A percentile compares a stretch with the other conserved stretches of the same genome.
These are phyloP conservation scores for Termitomyces sp. DNA, from an alignment of 768 basidiomycete species.

Conservation along the genomic window DNA sequence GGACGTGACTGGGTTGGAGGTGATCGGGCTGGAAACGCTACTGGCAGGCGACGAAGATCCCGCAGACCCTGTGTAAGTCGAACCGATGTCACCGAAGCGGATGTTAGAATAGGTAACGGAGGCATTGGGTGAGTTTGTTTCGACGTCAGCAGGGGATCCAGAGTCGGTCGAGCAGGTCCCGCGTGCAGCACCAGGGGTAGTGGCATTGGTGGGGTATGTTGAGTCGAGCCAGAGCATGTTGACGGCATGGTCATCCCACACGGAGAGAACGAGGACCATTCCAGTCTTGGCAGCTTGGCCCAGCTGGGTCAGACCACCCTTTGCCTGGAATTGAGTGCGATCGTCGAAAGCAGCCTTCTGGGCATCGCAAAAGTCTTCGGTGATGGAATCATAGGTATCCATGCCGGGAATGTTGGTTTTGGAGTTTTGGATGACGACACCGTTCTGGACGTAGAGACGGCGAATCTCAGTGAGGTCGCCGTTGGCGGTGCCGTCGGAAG, in stretches of 20 bases:
- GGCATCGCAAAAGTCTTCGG: constrained; percentile 41
- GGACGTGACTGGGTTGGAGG: background rate
- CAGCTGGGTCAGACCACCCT: constrained; percentile 37
- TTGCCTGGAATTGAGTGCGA: constrained; percentile 37
- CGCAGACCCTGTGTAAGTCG: constrained; percentile 6
- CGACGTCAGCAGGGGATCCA: constrained; percentile 42
- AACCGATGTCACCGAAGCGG: constrained; percentile 43
- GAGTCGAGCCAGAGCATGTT: constrained; percentile 58
- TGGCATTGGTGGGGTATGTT: constrained; percentile 41
- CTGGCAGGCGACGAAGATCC: background rate
- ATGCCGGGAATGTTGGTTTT: constrained; percentile 42
- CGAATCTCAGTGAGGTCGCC: constrained; percentile 51
- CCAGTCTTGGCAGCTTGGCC: constrained; percentile 33
- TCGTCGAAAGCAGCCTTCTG: constrained; percentile 48
- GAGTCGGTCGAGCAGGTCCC: constrained; percentile 47
- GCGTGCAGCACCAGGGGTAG: constrained; percentile 40
- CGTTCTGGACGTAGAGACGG: constrained; percentile 51
- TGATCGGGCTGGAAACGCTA: background rate
- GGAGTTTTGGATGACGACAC: constrained; percentile 48
- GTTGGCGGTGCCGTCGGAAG: constrained; percentile 38
- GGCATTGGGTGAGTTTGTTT: constrained; percentile 32
- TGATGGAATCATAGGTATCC: constrained; percentile 40
- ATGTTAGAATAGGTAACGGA: constrained; percentile 53
- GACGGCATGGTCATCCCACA: constrained; percentile 54
- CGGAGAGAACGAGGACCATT: constrained; percentile 44